Conservation (phyloP, 768 basidiomycete genomes). For the Coprinopsis strossmayeri region DNA sequence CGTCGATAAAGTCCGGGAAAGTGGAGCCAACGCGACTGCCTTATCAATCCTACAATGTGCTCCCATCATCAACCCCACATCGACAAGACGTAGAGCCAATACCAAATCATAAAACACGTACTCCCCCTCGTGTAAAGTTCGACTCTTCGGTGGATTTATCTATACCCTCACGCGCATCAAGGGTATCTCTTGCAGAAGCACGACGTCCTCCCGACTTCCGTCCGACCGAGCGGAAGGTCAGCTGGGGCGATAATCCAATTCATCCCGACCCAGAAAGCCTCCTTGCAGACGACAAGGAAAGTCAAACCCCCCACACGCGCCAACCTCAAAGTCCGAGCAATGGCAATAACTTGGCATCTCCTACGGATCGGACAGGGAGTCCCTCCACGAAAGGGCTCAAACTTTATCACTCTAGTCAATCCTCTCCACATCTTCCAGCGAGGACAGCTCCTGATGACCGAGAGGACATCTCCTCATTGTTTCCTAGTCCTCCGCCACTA, state of each 20-base stretch:
- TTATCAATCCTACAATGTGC: background rate
- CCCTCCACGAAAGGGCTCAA: slow-evolving; percentile 1
- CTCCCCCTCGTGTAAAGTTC: slow-evolving; percentile 19
- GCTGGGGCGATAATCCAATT: background rate
- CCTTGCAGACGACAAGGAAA: background rate
- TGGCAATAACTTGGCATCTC: background rate
- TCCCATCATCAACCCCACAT: background rate
- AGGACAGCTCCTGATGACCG: background rate
- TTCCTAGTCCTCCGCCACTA: slow-evolving; percentile 33
- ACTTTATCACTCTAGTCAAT: slow-evolving; percentile 4
- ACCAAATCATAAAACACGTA: slow-evolving; percentile 7
- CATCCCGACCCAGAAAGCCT: background rate
- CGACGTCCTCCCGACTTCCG: background rate
- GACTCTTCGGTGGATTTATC: slow-evolving; percentile 10
- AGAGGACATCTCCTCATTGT: slow-evolving; percentile 22
- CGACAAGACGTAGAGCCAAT: background rate
- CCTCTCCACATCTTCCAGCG: slow-evolving; percentile 13
- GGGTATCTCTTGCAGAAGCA: background rate
- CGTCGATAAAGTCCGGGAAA: background rate
- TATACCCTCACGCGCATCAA: background rate
- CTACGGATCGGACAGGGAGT: background rate
- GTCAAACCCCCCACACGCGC: background rate
- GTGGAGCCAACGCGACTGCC: background rate
- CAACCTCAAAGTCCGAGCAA: background rate
- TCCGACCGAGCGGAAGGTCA: background rate